Base-by-base conservation (phyloP, 1,284 basidiomycete genomes). In the Cutaneotrichosporon sp. region DNA sequence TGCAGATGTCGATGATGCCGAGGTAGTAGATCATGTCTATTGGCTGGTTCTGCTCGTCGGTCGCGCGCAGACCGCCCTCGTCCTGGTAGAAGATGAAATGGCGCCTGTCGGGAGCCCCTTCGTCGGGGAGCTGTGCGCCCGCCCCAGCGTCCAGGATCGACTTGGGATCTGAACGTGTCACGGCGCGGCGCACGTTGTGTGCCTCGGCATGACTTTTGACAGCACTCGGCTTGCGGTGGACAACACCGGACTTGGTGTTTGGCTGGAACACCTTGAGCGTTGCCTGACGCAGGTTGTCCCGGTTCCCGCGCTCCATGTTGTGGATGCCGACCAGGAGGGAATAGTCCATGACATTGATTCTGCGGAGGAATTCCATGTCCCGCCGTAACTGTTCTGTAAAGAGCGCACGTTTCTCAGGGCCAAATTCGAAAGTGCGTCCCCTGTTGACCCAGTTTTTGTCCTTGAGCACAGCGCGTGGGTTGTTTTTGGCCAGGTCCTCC, bases 31-130 rank as follows among this genome's bases (percentile, higher is more conserved):
- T 88, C 46, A 82, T 83, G 61, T 87, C 84, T 71, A 87, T 76
- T 4, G 81, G 76, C 27, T 81, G 77, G 69, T 97, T 94, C 20
- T 71, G 73, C 63, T 94, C 90, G 71, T 94, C 85, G 14, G 93
- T 96, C 24, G 91, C 90, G 25, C 86, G 82, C 54, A 96, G 74
- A 1, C 96, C 94, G 22, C 93, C 93, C 67, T 98, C 96, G 68
- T 98, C 92, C 67, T 94, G 90, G 70, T 97, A 97, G 75, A 97
- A 98, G 32, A 96, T 73, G 71, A 94, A 92, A 59, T 90, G 83
- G 43, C 85, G 81, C 22, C 89, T 81, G 64, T 96, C 90, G 41
- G 82, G 83, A 0, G 78, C 54, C 56, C 84, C 81, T 44, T 81
- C 80, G 26, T 77, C 74, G 0, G 89, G 89, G 12, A 93, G 77